These are phyloP conservation scores for Macrolepiota dolichaula DNA, from an alignment of 768 basidiomycete species.

Conservation along the genomic window DNA sequence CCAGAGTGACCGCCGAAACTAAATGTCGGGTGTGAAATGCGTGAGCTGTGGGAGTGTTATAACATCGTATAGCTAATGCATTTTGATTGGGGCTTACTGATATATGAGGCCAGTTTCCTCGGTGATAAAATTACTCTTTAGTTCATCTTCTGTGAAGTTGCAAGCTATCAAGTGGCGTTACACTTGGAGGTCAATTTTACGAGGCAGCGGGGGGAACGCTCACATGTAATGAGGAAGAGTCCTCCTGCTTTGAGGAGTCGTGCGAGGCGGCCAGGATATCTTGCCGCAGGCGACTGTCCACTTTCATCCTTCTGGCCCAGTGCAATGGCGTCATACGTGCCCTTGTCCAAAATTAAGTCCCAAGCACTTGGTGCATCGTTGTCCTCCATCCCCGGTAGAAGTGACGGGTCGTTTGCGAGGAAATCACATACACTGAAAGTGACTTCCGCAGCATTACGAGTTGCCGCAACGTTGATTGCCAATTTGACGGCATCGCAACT, in stretches of 20 bases:
- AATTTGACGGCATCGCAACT: constrained; percentile 68
- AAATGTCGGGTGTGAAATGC: constrained; percentile 68
- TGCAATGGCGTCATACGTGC: constrained; percentile 87
- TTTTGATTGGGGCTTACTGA: constrained; percentile 45
- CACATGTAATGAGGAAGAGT: constrained; percentile 78
- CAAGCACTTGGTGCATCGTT: constrained; percentile 35
- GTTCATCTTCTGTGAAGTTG: constrained; percentile 81
- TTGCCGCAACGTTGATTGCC: constrained; percentile 51
- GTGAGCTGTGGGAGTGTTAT: constrained; percentile 44
- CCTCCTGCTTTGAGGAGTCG: constrained; percentile 63
- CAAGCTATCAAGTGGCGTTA: constrained; percentile 47
- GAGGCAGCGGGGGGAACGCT: constrained; percentile 21
- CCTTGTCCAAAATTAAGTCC: constrained; percentile 82
- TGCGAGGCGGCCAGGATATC: constrained; percentile 57
- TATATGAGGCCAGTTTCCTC: constrained; percentile 50
- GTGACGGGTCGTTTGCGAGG: constrained; percentile 47
- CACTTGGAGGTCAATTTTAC: neutral
- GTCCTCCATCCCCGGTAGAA: constrained; percentile 20
- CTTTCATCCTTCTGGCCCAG: constrained; percentile 55
- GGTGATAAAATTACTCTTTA: constrained; percentile 50
- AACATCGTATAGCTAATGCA: neutral
- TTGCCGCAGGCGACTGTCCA: constrained; percentile 50
- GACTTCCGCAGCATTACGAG: constrained; percentile 39
- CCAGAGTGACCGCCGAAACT: constrained; percentile 79
- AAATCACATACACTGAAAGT: constrained; percentile 65